Evolutionary conservation across 768 basidiomycete species (phyloP).

Genomic region (Termitomyces sp.): DNA sequence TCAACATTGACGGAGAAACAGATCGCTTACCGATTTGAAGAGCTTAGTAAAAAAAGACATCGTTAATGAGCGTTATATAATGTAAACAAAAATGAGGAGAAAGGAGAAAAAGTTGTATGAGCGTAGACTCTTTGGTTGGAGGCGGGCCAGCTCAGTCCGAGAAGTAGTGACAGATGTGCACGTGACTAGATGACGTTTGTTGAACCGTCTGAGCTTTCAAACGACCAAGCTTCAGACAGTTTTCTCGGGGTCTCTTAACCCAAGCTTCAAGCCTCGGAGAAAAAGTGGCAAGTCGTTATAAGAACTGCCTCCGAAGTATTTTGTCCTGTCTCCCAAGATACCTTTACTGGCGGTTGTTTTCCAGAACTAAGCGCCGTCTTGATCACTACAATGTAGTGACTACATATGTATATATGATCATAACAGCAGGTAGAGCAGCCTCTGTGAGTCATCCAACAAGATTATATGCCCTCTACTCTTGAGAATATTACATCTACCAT

Average conservation of each 20-base stretch:
- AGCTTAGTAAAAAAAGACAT: slow-evolving; percentile 13
- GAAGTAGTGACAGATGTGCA: slow-evolving; percentile 5
- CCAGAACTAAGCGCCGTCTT: too few relatives aligned
- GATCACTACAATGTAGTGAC: neutral
- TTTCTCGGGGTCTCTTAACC: too few relatives aligned
- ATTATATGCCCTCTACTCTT: neutral
- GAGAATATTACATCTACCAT: neutral
- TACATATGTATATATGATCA: too few relatives aligned
- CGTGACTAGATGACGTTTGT: slow-evolving; percentile 2
- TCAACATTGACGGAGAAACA: neutral
- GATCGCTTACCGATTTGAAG: slow-evolving; percentile 10
- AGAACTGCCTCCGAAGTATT: neutral
- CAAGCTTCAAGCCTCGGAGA: too few relatives aligned
- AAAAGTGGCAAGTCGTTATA: neutral
- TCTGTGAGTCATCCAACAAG: neutral
- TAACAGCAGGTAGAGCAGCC: neutral
- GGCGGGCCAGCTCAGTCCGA: slow-evolving; percentile 6
- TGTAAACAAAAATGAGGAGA: neutral
- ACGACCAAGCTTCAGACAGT: too few relatives aligned
- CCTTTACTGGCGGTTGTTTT: neutral
- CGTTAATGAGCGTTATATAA: slow-evolving; percentile 9
- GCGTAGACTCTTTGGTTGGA: neutral
- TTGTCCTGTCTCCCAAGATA: too few relatives aligned
- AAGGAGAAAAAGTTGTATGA: neutral
- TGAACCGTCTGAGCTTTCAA: too few relatives aligned